These are phyloP conservation scores for Monosporascus ibericus DNA, from an alignment of 2,329 filamentous ascomycete genomes.

Conservation along the genomic window DNA sequence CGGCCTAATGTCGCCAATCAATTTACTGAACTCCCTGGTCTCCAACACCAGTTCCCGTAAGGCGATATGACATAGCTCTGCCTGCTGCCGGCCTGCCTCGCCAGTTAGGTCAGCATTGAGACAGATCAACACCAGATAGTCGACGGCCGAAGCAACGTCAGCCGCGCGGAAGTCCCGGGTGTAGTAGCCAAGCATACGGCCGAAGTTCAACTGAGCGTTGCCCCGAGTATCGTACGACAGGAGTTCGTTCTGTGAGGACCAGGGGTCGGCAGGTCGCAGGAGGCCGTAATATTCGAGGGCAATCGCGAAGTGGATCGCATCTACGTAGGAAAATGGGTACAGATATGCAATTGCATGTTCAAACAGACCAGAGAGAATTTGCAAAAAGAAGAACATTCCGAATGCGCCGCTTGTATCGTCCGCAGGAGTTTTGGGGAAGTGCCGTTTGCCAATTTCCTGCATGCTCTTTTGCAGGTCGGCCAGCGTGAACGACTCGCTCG, in stretches of 20 bases:
- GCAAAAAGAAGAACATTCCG: constrained; percentile 89
- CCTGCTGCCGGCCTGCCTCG: constrained; percentile 68
- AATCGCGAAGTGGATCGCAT: constrained; percentile 91
- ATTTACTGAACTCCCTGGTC: constrained; percentile 87
- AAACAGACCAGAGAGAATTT: constrained; percentile 85
- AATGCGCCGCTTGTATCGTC: constrained; percentile 71
- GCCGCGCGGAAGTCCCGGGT: constrained; percentile 92
- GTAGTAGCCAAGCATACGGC: constrained; percentile 88
- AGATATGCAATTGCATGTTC: constrained; percentile 89
- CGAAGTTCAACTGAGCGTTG: constrained; percentile 85
- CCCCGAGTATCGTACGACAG: constrained; percentile 60
- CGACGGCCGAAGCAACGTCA: constrained; percentile 81
- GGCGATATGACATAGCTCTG: constrained; percentile 82
- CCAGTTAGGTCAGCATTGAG: constrained; percentile 79
- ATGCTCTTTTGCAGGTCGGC: constrained; percentile 72
- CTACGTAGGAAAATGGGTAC: constrained; percentile 85
- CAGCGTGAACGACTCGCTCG: constrained; percentile 59
- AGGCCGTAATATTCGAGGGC: constrained; percentile 85
- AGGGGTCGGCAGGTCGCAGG: constrained; percentile 78
- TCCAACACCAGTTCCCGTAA: constrained; percentile 93
- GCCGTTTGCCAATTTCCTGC: constrained; percentile 80
- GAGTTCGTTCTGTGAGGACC: constrained; percentile 65
- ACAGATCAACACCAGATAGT: constrained; percentile 88
- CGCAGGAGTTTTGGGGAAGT: constrained; percentile 76
- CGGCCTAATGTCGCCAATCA: constrained; percentile 83